phyloP scores from a whole-genome alignment of 768 basidiomycete species.

The Collybiopsis luxurians region DNA sequence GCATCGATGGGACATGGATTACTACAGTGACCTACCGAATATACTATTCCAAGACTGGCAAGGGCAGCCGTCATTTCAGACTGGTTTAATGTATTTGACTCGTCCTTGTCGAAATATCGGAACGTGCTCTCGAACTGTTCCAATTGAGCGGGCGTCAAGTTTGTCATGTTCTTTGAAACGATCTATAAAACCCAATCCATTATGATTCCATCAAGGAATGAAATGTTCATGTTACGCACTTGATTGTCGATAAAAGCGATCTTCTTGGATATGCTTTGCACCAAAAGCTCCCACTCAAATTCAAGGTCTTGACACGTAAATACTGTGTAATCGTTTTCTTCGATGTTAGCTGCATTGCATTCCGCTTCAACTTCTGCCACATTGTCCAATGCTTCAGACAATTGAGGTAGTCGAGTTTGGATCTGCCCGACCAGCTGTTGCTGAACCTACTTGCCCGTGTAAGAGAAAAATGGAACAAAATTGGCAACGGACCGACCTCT shows the following conservation, averaged over 20 bases:
- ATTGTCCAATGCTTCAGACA: slow-evolving; percentile 53
- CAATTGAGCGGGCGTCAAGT: slow-evolving; percentile 91
- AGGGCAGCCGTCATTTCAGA: slow-evolving; percentile 93
- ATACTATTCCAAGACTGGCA: slow-evolving; percentile 91
- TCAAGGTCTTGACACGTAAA: slow-evolving; percentile 86
- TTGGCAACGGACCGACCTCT: slow-evolving; percentile 47
- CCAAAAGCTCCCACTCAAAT: slow-evolving; percentile 83
- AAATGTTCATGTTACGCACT: slow-evolving; percentile 36
- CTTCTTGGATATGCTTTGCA: slow-evolving; percentile 82
- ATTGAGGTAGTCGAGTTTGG: slow-evolving; percentile 61
- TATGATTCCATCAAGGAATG: not conserved
- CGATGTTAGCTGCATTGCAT: slow-evolving; percentile 85
- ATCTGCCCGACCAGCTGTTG: slow-evolving; percentile 65
- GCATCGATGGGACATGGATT: no score
- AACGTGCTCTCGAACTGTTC: slow-evolving; percentile 98
- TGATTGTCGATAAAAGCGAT: slow-evolving; percentile 97
- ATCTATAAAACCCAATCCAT: slow-evolving; percentile 60
- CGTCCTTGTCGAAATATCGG: slow-evolving; percentile 95
- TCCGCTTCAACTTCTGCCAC: slow-evolving; percentile 69
- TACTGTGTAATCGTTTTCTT: slow-evolving; percentile 95
- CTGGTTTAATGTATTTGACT: slow-evolving; percentile 80
- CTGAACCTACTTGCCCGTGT: slow-evolving; percentile 53
- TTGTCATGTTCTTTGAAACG: slow-evolving; percentile 90
- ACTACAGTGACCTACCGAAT: slow-evolving; percentile 52
- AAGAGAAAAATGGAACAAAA: not conserved